Conservation (phyloP, 352 stramenopile species). For the Phytopythium aichiense region DNA sequence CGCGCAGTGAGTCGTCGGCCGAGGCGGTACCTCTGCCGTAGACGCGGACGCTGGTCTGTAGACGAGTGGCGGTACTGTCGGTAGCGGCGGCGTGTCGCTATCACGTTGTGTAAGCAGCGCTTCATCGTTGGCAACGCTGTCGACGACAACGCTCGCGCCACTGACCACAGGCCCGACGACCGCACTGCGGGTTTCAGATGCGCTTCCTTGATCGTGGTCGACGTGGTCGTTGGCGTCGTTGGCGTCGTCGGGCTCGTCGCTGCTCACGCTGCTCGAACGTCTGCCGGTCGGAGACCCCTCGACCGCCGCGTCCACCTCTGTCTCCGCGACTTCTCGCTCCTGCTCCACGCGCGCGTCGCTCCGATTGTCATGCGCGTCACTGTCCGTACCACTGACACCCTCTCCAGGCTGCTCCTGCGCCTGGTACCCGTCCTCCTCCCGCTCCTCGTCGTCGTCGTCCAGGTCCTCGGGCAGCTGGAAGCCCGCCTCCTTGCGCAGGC, state of each 20-base stretch:
- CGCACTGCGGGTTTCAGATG: neutral
- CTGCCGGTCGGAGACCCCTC: neutral
- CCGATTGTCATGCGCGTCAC: neutral
- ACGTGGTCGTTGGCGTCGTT: neutral
- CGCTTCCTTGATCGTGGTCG: neutral
- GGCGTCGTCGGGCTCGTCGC: neutral
- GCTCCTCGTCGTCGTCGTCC: neutral
- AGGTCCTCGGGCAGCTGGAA: constrained; percentile 1
- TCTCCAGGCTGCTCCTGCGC: neutral
- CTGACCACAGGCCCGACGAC: neutral
- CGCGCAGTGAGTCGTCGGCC: neutral
- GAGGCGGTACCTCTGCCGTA: neutral
- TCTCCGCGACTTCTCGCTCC: neutral
- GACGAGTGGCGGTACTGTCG: neutral
- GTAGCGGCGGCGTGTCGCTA: neutral
- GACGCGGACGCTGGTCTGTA: neutral
- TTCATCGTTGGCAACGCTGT: neutral
- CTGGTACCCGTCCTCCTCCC: neutral
- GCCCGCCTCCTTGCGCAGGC: constrained; percentile 2
- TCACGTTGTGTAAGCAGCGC: neutral
- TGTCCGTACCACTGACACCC: neutral
- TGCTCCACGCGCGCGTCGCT: neutral
- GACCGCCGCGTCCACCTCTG: neutral
- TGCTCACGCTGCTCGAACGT: neutral
- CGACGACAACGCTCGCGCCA: neutral